phyloP scores from a whole-genome alignment of 495 filamentous ascomycete species.

The Aspergillus sclerotioniger region DNA sequence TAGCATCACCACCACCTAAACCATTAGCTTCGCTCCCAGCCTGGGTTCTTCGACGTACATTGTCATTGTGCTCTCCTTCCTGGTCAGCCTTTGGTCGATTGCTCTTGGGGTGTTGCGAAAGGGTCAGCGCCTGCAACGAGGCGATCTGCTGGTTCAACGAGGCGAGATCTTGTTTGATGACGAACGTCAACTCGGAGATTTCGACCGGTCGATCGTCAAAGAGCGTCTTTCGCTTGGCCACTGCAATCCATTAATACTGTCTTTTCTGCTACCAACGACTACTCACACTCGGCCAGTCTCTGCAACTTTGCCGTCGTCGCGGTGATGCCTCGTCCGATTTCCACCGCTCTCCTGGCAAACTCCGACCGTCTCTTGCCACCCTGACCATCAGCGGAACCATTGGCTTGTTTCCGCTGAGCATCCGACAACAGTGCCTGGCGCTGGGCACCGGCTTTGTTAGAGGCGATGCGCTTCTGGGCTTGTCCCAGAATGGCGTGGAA shows the following conservation, averaged over 20 bases:
- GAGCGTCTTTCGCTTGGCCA: slow-evolving; percentile 93
- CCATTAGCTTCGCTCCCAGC: slow-evolving; percentile 18
- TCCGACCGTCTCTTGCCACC: slow-evolving; percentile 60
- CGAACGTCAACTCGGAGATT: slow-evolving; percentile 91
- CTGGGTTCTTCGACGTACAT: slow-evolving; percentile 47
- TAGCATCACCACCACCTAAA: slow-evolving; percentile 75
- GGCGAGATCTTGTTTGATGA: slow-evolving; percentile 96
- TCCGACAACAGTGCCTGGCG: slow-evolving; percentile 77
- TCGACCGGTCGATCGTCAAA: slow-evolving; percentile 97
- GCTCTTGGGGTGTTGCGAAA: slow-evolving; percentile 67
- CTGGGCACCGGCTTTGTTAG: slow-evolving; percentile 71
- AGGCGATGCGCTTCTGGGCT: slow-evolving; percentile 69
- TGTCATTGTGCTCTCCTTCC: slow-evolving; percentile 96
- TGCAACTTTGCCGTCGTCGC: slow-evolving; percentile 92
- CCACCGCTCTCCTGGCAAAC: slow-evolving; percentile 84
- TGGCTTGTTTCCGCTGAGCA: slow-evolving; percentile 66
- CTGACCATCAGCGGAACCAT: slow-evolving; percentile 54
- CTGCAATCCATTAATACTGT: slow-evolving; percentile 32
- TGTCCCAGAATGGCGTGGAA: slow-evolving; percentile 87
- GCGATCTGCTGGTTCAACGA: slow-evolving; percentile 85
- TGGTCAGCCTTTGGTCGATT: slow-evolving; percentile 60
- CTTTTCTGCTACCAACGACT: not conserved
- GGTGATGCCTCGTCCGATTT: slow-evolving; percentile 87
- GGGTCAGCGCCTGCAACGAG: slow-evolving; percentile 68
- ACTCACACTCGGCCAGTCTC: slow-evolving; percentile 79